Base-by-base conservation (phyloP, 2,329 filamentous ascomycete species). In the Decorospora gaudefroyi region DNA sequence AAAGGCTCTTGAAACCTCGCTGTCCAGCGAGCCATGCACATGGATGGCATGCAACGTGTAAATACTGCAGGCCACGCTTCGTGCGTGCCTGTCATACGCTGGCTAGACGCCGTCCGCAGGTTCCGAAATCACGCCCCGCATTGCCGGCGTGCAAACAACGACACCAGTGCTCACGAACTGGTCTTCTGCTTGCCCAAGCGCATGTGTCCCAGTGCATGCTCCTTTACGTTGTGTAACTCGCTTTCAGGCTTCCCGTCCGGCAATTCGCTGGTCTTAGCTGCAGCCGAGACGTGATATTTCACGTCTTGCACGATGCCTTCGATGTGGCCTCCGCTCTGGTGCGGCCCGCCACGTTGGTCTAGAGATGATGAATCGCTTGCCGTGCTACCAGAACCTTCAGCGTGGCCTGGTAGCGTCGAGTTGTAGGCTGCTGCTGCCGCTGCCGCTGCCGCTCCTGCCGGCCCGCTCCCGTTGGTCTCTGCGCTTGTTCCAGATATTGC, bases 241-340 rank as follows among this genome's bases (percentile, higher is more conserved):
- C 63, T 57, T 49, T 74, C 71, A 8, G 72, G 69, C 16, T 59
- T 57, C 2, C 74, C 74, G 25, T 63, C 73, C 0, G 74, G 73
- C 3, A 75, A 58, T n/a, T 72, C 68, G n/a, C 62, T 54, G 1
- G 73, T 75, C 0, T 65, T 65, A 8, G 71, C 56, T n/a, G 57
- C 56, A 6, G 56, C 57, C 18, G 59, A 61, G 5, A 59, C 47
- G 19, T 62, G 59, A 40, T 70, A 67, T 28, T 67, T 60, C 9
- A 60, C 46, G 2, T 65, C 59, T 12, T 55, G 53, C 9, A 65
- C 54, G 21, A 61, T 49, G 33, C 59, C 56, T 42, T 40, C 48
- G n/a, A 54, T 37, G 28, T 53, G 49, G 18, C 34, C 37, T 29
- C 48, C 46, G 22, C 44, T 49, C 29, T 42, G 42, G 37, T 62